Conservation (phyloP, 2,329 filamentous ascomycete genomes). For the Xylaria sp. region DNA sequence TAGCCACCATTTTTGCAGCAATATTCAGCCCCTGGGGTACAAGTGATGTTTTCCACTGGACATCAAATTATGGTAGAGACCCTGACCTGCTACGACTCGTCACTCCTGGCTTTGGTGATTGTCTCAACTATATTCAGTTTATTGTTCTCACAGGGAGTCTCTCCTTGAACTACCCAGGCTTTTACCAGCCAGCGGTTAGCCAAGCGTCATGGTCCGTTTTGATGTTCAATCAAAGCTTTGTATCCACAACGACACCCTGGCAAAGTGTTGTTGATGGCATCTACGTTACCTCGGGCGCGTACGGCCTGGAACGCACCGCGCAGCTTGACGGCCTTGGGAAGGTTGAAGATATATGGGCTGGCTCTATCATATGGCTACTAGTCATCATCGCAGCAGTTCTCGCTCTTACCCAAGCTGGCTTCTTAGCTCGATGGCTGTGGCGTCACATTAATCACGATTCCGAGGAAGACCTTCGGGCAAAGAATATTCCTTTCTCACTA, state of each 20-base stretch:
- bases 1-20: conserved; percentile 82
- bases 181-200: conserved; percentile 89
- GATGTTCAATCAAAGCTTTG: conserved; percentile 92
- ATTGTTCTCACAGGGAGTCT: conserved; percentile 85
- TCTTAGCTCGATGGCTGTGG: conserved; percentile 76
- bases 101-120: conserved; percentile 95
- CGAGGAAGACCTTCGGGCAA: conserved; percentile 86
- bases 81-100: conserved; percentile 89
- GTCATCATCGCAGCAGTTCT: conserved; percentile 74
- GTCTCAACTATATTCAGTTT: conserved; percentile 96
- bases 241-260: conserved; percentile 69
- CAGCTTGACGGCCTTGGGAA: conserved; percentile 82
- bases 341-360: conserved; percentile 85
- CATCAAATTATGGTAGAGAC: conserved; percentile 96
- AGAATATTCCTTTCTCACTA: conserved; percentile 86
- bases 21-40: conserved; percentile 95
- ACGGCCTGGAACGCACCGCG: conserved; percentile 79
- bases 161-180: conserved; percentile 88
- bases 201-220: conserved; percentile 87
- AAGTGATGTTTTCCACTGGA: conserved; percentile 89
- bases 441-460: conserved; percentile 72
- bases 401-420: conserved; percentile 75
- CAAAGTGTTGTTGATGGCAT: conserved; percentile 79
- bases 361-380: conserved; percentile 90
- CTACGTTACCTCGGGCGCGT: conserved; percentile 78